Evolutionary conservation across 1,284 basidiomycete species (phyloP).

Genomic region (Cutaneotrichosporon sp.): DNA sequence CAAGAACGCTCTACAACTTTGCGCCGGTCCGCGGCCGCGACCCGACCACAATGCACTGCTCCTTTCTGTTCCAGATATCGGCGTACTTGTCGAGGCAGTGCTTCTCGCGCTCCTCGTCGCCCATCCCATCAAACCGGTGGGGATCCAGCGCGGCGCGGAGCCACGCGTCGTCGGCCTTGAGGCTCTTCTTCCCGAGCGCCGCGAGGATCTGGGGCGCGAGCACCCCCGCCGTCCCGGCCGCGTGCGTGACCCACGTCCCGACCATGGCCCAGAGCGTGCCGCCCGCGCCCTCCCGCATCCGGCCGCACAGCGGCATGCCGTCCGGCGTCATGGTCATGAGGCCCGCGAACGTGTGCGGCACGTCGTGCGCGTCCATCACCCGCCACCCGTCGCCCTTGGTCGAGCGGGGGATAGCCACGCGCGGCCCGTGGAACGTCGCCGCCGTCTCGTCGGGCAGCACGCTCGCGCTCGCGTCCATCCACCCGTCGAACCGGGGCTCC

Average conservation of each 20-base stretch:
- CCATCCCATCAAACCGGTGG: slow-evolving; percentile 35
- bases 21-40: background rate
- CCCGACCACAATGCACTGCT: background rate
- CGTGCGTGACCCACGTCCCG: slow-evolving; percentile 38
- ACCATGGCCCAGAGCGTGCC: slow-evolving; percentile 25
- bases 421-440: slow-evolving; percentile 8
- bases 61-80: slow-evolving; percentile 36
- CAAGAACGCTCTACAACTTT: slow-evolving; percentile 4
- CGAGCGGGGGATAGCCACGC: background rate
- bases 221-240: slow-evolving; percentile 26
- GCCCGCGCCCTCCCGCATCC: slow-evolving; percentile 9
- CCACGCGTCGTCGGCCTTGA: slow-evolving; percentile 6
- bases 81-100: slow-evolving; percentile 29
- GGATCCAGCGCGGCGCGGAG: slow-evolving; percentile 30
- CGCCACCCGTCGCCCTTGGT: background rate
- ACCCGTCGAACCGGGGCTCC: slow-evolving; percentile 20
- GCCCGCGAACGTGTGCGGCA: slow-evolving; percentile 28
- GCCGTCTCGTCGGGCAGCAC: slow-evolving; percentile 25
- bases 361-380: background rate
- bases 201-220: slow-evolving; percentile 28
- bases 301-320: slow-evolving; percentile 32
- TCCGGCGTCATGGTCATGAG: slow-evolving; percentile 39
- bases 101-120: slow-evolving; percentile 9
- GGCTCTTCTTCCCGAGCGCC: slow-evolving; percentile 7
- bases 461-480: slow-evolving; percentile 17